A percentile compares a stretch with the other conserved stretches of the same genome.
phyloP scores from a whole-genome alignment of 805 yeast genomes.

The Starmera dryadoides region DNA sequence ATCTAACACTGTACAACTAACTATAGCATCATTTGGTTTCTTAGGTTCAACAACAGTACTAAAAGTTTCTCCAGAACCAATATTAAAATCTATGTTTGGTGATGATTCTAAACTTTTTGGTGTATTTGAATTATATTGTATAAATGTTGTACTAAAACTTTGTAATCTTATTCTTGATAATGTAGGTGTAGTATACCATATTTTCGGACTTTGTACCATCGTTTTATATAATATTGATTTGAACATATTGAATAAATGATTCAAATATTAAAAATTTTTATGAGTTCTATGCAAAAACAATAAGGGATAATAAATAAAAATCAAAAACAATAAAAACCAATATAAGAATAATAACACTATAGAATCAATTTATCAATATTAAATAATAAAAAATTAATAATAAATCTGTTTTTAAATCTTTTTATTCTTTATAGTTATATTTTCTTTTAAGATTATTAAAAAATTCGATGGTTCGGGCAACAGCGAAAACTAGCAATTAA shows the following conservation, averaged over 20 bases:
- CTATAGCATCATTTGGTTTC: slow-evolving; percentile 39
- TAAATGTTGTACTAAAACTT: no score
- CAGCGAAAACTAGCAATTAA: neutral
- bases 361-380: no score
- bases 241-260: neutral
- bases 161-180: neutral
- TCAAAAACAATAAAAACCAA: no score
- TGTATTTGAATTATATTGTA: no score
- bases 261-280: no score
- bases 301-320: no score
- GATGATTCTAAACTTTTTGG: no score
- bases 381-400: no score
- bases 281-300: no score
- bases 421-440: neutral
- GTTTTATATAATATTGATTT: neutral
- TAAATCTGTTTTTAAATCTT: no score
- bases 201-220: neutral
- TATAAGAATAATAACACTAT: no score
- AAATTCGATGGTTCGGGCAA: neutral
- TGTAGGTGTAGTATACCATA: neutral
- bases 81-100: neutral
- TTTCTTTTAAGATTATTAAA: neutral
- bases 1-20: slow-evolving; percentile 78
- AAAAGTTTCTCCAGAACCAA: slow-evolving; percentile 2
- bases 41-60: slow-evolving; percentile 25